Evolutionary conservation across 176 grass and related monocot genomes (phyloP).

Genomic region (Eremochloa ophiuroides): DNA sequence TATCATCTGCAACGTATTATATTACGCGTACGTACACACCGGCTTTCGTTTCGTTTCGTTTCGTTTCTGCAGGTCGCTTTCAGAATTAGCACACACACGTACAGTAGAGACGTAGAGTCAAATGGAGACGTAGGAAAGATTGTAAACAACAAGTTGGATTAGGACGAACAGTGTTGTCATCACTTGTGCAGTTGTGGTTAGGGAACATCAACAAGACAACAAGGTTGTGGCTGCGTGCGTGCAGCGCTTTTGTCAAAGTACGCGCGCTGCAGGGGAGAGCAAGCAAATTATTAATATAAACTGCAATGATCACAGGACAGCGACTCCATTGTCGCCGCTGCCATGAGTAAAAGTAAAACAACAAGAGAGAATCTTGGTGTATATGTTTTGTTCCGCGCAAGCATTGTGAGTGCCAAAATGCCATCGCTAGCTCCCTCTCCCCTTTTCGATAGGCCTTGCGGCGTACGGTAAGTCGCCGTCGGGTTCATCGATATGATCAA

Average conservation of each 20-base stretch:
- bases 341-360: background rate
- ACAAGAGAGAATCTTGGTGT: constrained; percentile 34
- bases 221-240: background rate
- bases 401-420: constrained; percentile 39
- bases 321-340: constrained; percentile 24
- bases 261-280: background rate
- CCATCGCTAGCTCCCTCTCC: background rate
- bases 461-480: constrained; percentile 29
- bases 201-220: constrained; percentile 18
- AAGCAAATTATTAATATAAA: background rate
- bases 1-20: constrained; percentile 17
- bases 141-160: background rate
- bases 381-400: constrained; percentile 41
- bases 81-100: constrained; percentile 19
- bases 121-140: background rate
- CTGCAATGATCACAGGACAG: constrained; percentile 22
- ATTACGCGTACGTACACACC: background rate
- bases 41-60: background rate
- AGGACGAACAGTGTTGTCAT: constrained; percentile 15
- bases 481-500: background rate
- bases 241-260: background rate
- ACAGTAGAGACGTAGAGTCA: background rate
- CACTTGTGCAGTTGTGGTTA: background rate
- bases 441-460: constrained; percentile 7
- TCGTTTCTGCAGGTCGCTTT: constrained; percentile 22